phyloP scores from a whole-genome alignment of 2,329 filamentous ascomycete species.

The Diaporthe batatas region DNA sequence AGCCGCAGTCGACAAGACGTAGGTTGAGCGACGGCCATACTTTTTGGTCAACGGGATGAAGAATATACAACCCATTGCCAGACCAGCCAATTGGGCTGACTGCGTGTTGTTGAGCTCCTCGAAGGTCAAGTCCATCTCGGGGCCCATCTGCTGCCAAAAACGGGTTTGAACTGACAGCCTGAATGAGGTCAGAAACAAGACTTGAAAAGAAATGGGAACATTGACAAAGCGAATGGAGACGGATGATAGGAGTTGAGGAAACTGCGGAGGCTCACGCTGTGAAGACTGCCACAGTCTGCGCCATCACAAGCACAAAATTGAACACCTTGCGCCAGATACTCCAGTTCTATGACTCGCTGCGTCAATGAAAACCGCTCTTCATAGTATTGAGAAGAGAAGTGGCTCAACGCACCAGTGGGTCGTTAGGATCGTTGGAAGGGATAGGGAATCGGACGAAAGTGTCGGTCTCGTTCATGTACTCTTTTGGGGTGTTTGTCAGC shows the following conservation, averaged over 20 bases:
- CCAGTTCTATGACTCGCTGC: not conserved
- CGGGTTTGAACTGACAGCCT: slow-evolving; percentile 2
- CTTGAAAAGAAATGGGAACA: too few relatives aligned
- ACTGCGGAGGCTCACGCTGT: not conserved
- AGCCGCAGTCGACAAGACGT: not conserved
- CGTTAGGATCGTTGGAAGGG: slow-evolving; percentile 7
- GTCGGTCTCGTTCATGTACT: not conserved
- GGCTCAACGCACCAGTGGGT: slow-evolving; percentile 3
- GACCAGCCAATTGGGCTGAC: slow-evolving; percentile 2
- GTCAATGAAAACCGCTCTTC: not conserved
- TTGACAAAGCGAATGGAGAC: not conserved
- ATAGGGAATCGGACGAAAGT: slow-evolving; percentile 24
- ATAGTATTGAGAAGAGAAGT: too few relatives aligned
- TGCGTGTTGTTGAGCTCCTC: slow-evolving; percentile 14
- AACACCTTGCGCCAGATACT: slow-evolving; percentile 7
- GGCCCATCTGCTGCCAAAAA: slow-evolving; percentile 20
- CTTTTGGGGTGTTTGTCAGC: slow-evolving; percentile 3
- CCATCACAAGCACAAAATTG: not conserved
- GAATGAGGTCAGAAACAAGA: not conserved
- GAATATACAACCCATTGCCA: slow-evolving; percentile 12
- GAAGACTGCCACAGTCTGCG: slow-evolving; percentile 18
- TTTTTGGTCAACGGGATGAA: slow-evolving; percentile 15
- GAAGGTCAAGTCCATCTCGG: slow-evolving; percentile 3
- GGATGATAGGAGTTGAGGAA: too few relatives aligned
- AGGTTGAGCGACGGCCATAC: slow-evolving; percentile 21